These are phyloP conservation scores for Penicillium nucicola DNA, from an alignment of 495 filamentous ascomycete genomes.

Conservation along the genomic window DNA sequence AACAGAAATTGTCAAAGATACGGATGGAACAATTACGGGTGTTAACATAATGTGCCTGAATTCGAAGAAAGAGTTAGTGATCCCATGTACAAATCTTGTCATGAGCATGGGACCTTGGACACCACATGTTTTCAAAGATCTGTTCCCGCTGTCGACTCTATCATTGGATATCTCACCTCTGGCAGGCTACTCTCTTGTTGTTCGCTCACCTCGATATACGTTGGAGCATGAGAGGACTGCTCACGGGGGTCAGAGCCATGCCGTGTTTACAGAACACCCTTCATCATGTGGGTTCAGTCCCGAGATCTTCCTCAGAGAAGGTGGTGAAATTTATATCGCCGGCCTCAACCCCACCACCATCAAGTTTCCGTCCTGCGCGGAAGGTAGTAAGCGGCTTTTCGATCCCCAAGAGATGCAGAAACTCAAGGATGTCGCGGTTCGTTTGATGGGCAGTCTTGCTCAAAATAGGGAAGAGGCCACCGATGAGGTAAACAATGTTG, in stretches of 20 bases:
- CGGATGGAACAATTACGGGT: conserved; percentile 43
- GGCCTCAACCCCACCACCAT: conserved; percentile 63
- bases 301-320: conserved; percentile 66
- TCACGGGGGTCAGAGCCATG: conserved; percentile 53
- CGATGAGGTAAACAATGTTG: conserved; percentile 24
- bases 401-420: conserved; percentile 43
- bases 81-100: conserved; percentile 55
- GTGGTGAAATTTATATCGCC: conserved; percentile 69
- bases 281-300: conserved; percentile 56
- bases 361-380: conserved; percentile 52
- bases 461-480: conserved; percentile 12
- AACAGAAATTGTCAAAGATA: conserved; percentile 48
- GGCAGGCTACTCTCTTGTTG: conserved; percentile 68
- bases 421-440: conserved; percentile 52
- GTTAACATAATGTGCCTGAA: conserved; percentile 40
- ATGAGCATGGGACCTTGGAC: conserved; percentile 73
- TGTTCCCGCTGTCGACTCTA: conserved; percentile 57
- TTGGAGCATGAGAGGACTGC: conserved; percentile 22
- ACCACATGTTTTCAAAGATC: conserved; percentile 51
- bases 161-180: conserved; percentile 57
- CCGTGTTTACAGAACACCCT: conserved; percentile 62
- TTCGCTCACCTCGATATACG: conserved; percentile 57
- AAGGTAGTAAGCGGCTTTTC: conserved; percentile 42
- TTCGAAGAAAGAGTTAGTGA: conserved; percentile 17
- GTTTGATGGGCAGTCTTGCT: conserved; percentile 48